Percentiles rank a stretch among this genome's conserved stretches.
These are phyloP conservation scores for Westerdykella ornata DNA, from an alignment of 2,329 filamentous ascomycete genomes.

Conservation along the genomic window DNA sequence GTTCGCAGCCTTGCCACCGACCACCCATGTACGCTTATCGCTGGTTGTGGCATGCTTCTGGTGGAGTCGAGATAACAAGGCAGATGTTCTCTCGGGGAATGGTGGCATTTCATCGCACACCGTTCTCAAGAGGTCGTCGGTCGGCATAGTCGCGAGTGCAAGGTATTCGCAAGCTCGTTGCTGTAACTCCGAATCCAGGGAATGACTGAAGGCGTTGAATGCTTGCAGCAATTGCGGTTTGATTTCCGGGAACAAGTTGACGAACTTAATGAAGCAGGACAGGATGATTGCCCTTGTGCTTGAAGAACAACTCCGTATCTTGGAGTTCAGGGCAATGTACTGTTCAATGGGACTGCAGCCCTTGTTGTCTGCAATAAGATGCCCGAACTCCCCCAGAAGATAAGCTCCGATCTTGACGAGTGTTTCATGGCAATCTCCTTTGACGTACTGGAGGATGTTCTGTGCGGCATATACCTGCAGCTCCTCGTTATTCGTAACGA, in stretches of 20 bases:
- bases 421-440: constrained; percentile 94
- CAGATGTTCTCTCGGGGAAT: constrained; percentile 90
- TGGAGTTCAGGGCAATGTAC: constrained; percentile 83
- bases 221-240: constrained; percentile 88
- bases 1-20: constrained; percentile 95
- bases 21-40: constrained; percentile 94
- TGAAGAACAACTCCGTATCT: constrained; percentile 82
- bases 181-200: constrained; percentile 88
- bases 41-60: constrained; percentile 90
- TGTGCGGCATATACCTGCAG: constrained; percentile 93
- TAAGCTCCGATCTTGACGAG: constrained; percentile 97
- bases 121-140: constrained; percentile 85
- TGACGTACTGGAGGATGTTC: constrained; percentile 86
- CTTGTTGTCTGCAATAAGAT: constrained; percentile 85
- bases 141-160: constrained; percentile 73
- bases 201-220: constrained; percentile 89
- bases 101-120: constrained; percentile 98
- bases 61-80: constrained; percentile 82
- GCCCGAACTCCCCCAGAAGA: constrained; percentile 91
- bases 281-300: constrained; percentile 88
- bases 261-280: constrained; percentile 93
- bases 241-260: constrained; percentile 97
- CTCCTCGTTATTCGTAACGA: constrained; percentile 98
- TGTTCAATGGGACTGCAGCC: constrained; percentile 96
- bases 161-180: constrained; percentile 95